A percentile compares a stretch with the other conserved stretches of the same genome.
Evolutionary conservation across 331 rosid species (phyloP).

Genomic region (Arachis monticola): DNA sequence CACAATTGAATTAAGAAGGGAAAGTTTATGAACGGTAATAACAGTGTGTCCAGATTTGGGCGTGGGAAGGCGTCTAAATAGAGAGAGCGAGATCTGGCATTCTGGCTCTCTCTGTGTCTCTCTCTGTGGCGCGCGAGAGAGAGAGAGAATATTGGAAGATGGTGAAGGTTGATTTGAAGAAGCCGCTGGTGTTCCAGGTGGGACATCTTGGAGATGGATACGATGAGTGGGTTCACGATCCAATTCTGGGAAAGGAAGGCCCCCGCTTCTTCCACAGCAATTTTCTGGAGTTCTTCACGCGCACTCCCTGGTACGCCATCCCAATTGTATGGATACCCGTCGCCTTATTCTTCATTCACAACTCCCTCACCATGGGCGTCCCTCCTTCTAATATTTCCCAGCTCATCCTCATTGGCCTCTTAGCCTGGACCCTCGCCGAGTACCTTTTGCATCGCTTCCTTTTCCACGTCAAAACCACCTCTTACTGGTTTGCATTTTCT

Average conservation of each 20-base stretch:
- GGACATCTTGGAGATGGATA: conserved; percentile 94
- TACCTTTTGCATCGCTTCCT: conserved; percentile 90
- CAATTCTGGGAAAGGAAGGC: conserved; percentile 76
- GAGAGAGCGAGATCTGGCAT: neutral
- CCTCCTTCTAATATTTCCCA: conserved; percentile 42
- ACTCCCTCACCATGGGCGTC: conserved; percentile 55
- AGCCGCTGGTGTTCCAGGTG: conserved; percentile 86
- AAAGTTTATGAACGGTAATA: too few species aligned
- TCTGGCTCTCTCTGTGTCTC: too few species aligned
- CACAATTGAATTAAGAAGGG: too few species aligned
- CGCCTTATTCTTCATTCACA: conserved; percentile 57
- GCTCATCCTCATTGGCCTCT: conserved; percentile 59
- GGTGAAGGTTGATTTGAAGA: conserved; percentile 74
- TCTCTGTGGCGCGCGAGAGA: neutral
- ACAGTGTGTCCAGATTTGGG: neutral
- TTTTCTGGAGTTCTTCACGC: conserved; percentile 79
- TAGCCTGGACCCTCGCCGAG: conserved; percentile 79
- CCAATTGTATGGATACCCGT: conserved; percentile 91
- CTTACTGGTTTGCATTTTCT: conserved; percentile 63
- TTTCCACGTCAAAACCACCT: conserved; percentile 75
- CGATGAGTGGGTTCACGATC: conserved; percentile 96
- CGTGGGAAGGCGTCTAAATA: neutral
- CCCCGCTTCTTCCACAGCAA: conserved; percentile 82
- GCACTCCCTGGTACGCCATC: conserved; percentile 88
- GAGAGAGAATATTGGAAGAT: conserved; percentile 37